These are phyloP conservation scores for Trichosporon sp. DNA, from an alignment of 1,284 basidiomycete genomes.

Conservation along the genomic window DNA sequence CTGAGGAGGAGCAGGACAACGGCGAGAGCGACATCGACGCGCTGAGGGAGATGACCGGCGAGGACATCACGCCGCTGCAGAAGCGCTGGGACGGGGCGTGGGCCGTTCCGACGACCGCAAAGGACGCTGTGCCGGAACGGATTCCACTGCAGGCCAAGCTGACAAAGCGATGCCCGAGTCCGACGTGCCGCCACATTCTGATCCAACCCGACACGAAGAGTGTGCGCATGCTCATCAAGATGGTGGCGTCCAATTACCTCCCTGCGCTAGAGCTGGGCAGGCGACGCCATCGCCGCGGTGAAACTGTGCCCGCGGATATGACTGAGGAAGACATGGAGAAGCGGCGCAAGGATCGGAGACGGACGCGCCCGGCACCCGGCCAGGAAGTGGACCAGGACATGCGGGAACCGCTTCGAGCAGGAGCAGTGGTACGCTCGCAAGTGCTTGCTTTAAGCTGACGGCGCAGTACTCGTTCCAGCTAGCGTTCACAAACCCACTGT, in stretches of 20 bases:
- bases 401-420: constrained; percentile 25
- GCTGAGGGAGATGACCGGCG: constrained; percentile 59
- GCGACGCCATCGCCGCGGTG: constrained; percentile 24
- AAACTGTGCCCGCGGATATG: constrained; percentile 1
- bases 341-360: constrained; percentile 11
- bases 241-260: constrained; percentile 88
- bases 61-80: constrained; percentile 66
- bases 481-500: constrained; percentile 84
- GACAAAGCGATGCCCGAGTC: constrained; percentile 81
- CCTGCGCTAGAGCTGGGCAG: constrained; percentile 72
- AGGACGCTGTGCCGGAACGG: constrained; percentile 62
- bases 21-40: constrained; percentile 38
- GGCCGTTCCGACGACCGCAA: constrained; percentile 56
- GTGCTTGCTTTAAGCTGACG: neutral
- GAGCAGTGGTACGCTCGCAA: constrained; percentile 29
- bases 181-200: constrained; percentile 84
- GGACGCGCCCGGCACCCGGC: constrained; percentile 9
- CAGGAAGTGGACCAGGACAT: constrained; percentile 33
- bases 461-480: constrained; percentile 72
- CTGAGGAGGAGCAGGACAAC: constrained; percentile 12
- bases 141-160: constrained; percentile 88
- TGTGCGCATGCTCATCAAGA: constrained; percentile 92
- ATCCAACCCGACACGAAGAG: constrained; percentile 98
- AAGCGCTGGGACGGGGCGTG: constrained; percentile 79
- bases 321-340: constrained; percentile 12